Evolutionary conservation across 805 yeast species (phyloP).

Genomic region (Myxozyma sirexii): DNA sequence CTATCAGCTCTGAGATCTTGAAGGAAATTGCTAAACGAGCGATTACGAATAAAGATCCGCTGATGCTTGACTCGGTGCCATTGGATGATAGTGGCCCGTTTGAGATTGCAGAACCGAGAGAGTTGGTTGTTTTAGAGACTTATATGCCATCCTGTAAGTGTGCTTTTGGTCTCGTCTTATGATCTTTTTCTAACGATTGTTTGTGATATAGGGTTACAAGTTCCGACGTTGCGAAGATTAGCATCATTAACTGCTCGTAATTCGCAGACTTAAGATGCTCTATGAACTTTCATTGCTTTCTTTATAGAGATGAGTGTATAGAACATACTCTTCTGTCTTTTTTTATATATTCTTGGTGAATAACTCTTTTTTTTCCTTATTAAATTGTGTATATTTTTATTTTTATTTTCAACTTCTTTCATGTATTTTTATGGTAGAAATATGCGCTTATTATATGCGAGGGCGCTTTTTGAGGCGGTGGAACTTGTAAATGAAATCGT

Average conservation of each 20-base stretch:
- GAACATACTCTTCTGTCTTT: background rate
- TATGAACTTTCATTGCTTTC: no score
- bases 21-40: conserved; percentile 66
- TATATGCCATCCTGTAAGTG: conserved; percentile 85
- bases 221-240: conserved; percentile 85
- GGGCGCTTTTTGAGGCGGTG: background rate
- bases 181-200: background rate
- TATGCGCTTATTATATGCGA: background rate
- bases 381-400: background rate
- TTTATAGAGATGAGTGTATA: no score
- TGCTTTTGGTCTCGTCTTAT: background rate
- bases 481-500: background rate
- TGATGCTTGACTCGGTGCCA: conserved; percentile 47
- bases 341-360: background rate
- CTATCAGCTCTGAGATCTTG: conserved; percentile 79
- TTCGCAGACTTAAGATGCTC: background rate
- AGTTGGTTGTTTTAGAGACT: conserved; percentile 64
- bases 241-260: conserved; percentile 58
- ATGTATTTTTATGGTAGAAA: conserved; percentile 1
- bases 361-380: background rate
- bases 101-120: conserved; percentile 53
- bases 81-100: conserved; percentile 47
- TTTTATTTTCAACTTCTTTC: background rate
- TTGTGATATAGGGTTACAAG: conserved; percentile 51
- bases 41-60: conserved; percentile 48